Base-by-base conservation (phyloP, 2,329 filamentous ascomycete genomes). In the Exserohilum rostratum region DNA sequence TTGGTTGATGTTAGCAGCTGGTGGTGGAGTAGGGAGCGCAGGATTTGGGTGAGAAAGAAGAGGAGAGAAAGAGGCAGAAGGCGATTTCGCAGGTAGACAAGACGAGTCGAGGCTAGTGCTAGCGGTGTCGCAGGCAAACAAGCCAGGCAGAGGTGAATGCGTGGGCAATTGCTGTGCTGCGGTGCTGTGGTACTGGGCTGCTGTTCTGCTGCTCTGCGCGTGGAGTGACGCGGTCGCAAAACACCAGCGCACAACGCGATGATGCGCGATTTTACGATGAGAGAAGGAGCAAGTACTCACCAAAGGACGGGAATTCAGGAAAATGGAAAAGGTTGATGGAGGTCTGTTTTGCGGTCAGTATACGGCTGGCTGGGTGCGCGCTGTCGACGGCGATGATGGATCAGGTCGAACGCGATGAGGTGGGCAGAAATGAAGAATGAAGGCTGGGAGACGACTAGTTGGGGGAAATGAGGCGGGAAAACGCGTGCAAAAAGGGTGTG, bases 321-420 rank as follows among this genome's bases (percentile, higher is more conserved):
- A 57, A 65, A 57, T 53, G 56, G 49, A 52, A 47, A 55, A 54
- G 43, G 63, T 66, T 65, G 66, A 62, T 52, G 44, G 46, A 55
- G 58, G 66, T 68, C 70, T 73, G 56, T 61, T 57, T 62, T 58
- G 63, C 55, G 62, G 69, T 75, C 64, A 75, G 70, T 67, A 64
- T 62, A 64, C 46, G 63, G 56, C 20, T 62, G 56, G 44, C 48
- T 42, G 42, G 31, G 20, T 22, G 57, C 49, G 55, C 34, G 55
- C 44, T 52, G 53, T 62, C 59, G 64, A 69, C 61, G 68, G 62
- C 61, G 67, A 69, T 57, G 65, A 68, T 65, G 61, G 68, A 58
- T 57, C 65, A 65, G 29, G 57, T 53, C 54, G 61, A 72, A 71
- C 55, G 71, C 66, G 64, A 72, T 42, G 61, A 65, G 30, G 69